Base-by-base conservation (phyloP, 768 basidiomycete species). In the Phanerodontia chrysosporium region DNA sequence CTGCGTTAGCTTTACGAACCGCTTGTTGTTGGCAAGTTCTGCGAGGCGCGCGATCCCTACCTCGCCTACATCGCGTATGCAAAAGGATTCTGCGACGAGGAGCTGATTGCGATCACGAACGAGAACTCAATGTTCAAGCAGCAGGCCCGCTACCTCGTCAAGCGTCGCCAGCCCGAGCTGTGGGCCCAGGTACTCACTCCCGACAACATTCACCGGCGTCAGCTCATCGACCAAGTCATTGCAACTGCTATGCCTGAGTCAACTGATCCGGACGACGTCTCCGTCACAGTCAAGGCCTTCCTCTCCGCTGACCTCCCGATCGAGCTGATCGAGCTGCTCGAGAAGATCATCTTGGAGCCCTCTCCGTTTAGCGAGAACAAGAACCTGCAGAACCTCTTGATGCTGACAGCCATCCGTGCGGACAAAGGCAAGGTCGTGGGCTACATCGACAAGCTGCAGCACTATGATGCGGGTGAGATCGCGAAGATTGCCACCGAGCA, bases 111-210 rank as follows among this genome's bases (percentile, higher is more conserved):
- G 22, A 96, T 99, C 72, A 98, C 97, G 49, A 98, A 98, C 70
- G 95, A 96, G 64, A 99, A 99, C 78, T 88, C 95, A 13, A 99
- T 99, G 97, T 99, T 95, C 83, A 99, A 98, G 76, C 96, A 99
- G 68, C 97, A 98, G 74, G 92, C 97, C 54, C 89, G 97, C 28
- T 99, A 99, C 75, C 85, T 99, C 58, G 92, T 98, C 69, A 97
- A 95, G 75, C 88, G 97, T 66, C 92, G 97, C 62, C 87, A 92
- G 62, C 85, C 90, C 16, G 97, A 98, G 61, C 84, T 99, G 29
- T 99, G 97, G 97, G 85, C 89, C 1, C 94, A 98, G 74, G 97
- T 99, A 35, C 86, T 99, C 57, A 79, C 84, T 12, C 80, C 83
- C 3, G 94, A 94, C 63, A 98, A 97, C 73, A 82, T 92, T 49